Evolutionary conservation across 352 stramenopile species (phyloP).

Genomic region (Globisporangium radiosum): DNA sequence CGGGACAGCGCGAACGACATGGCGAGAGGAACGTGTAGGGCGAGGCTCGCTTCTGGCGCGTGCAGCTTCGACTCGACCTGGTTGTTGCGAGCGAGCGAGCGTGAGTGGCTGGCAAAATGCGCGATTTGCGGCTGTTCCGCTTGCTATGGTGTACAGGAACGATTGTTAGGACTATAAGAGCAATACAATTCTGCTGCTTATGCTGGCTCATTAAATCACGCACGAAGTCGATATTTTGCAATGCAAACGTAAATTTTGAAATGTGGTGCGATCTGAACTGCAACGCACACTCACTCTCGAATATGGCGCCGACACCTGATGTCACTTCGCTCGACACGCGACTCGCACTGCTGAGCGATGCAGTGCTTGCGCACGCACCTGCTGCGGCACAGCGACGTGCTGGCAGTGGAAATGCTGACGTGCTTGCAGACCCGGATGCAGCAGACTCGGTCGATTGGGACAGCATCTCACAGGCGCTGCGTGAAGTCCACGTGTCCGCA

Average conservation of each 20-base stretch:
- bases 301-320: too few species aligned
- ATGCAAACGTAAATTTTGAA: too few species aligned
- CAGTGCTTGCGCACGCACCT: slow-evolving; percentile 1
- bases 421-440: background rate
- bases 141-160: too few species aligned
- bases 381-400: background rate
- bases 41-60: background rate
- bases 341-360: slow-evolving; percentile 2
- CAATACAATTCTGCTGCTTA: too few species aligned
- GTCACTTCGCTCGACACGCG: background rate
- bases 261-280: too few species aligned
- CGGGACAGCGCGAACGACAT: slow-evolving; percentile 44
- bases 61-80: background rate
- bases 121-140: background rate
- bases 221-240: too few species aligned
- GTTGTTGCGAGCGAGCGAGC: background rate
- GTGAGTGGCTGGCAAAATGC: background rate
- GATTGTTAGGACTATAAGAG: too few species aligned
- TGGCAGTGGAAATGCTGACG: background rate
- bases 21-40: background rate
- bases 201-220: too few species aligned
- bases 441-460: slow-evolving; percentile 4
- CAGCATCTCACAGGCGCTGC: slow-evolving; percentile 15
- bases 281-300: too few species aligned
- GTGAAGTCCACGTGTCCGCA: slow-evolving; percentile 9